Conservation (phyloP, 2,329 filamentous ascomycete species). For the Talaromyces sp. region DNA sequence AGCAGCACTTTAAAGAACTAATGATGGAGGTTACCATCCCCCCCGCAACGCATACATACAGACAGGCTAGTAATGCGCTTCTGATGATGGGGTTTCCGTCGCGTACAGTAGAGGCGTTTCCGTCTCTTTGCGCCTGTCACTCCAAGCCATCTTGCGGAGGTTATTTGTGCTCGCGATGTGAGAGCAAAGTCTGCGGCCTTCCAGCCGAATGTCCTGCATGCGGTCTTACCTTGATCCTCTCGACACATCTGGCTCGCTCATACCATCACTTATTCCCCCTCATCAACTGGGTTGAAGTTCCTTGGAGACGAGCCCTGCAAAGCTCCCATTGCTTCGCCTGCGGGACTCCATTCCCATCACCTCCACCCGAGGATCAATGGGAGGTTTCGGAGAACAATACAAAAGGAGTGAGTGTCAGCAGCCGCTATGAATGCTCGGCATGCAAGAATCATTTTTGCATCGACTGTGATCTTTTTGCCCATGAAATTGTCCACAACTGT, state of each 20-base stretch:
- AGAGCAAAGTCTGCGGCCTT: constrained; percentile 79
- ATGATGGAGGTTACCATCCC: constrained; percentile 84
- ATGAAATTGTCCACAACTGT: constrained; percentile 93
- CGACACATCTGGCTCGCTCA: constrained; percentile 85
- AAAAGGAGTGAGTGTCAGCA: constrained; percentile 75
- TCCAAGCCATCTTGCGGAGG: constrained; percentile 75
- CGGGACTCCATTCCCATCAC: constrained; percentile 61
- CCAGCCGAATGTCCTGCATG: constrained; percentile 89
- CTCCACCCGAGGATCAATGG: constrained; percentile 35
- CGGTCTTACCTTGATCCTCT: constrained; percentile 85
- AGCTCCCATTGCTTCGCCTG: constrained; percentile 73
- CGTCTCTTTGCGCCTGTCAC: constrained; percentile 86
- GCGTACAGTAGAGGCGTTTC: constrained; percentile 64
- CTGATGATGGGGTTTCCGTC: constrained; percentile 99
- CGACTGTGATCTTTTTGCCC: constrained; percentile 92
- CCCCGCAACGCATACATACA: constrained; percentile 66
- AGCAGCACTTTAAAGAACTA: constrained; percentile 82
- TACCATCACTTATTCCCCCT: constrained; percentile 92
- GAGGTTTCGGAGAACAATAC: constrained; percentile 27
- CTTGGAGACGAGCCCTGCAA: constrained; percentile 64
- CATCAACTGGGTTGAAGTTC: constrained; percentile 82
- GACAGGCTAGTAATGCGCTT: constrained; percentile 49
- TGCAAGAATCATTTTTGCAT: constrained; percentile 93
- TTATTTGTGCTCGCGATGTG: constrained; percentile 85
- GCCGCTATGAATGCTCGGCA: constrained; percentile 81